Evolutionary conservation across 192 early-diverging fungal species (phyloP), one percentile per base, ranked within the genome.

Genomic region (Podila horticola): DNA sequence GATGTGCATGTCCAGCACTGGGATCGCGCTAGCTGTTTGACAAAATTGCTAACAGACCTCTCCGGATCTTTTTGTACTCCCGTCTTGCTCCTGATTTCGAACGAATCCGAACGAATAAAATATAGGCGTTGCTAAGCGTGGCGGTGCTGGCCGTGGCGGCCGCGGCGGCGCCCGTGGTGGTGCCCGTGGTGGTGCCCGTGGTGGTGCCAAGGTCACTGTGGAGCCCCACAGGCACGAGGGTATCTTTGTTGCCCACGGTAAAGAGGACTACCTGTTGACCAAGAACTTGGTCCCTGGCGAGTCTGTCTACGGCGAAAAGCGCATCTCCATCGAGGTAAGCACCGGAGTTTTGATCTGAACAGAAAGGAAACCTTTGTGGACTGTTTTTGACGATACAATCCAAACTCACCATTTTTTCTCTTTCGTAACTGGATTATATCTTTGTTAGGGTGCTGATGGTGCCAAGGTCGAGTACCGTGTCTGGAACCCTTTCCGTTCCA

Each of bases 401-500:
- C 34, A 36, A 36, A 55, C 22, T 55, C 5, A 55, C 52, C 15
- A 7, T 24, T 26, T n/a, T 20, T 20, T 52, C 52, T 10, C 2
- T 24, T 22, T 55, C 52, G 20, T 52, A 2, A 22, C 17, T 55
- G 52, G 24, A 55, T 6, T 11, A 24, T 5, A 11, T 5, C 59
- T 2, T 34, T n/a, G n/a, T 3, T 52, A 79, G 69, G 96, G 97
- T 65, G 83, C 91, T 65, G 98, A 99, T 60, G 95, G 95, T 67
- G 93, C 94, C 75, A 99, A 99, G 87, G 92, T 92, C 45, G 98
- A 99, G 87, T 99, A 99, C 88, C 92, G 98, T 72, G 96, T 99
- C 66, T 99, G 98, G 98, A 99, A 99, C 85, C 98, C 98, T 71
- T 99, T 99, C 94, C 91, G 98, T 75, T 98, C 97, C 77, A 99